Evolutionary conservation across 164 flowering plant genomes (phyloP).

Genomic region (Tetracentron sinense): DNA sequence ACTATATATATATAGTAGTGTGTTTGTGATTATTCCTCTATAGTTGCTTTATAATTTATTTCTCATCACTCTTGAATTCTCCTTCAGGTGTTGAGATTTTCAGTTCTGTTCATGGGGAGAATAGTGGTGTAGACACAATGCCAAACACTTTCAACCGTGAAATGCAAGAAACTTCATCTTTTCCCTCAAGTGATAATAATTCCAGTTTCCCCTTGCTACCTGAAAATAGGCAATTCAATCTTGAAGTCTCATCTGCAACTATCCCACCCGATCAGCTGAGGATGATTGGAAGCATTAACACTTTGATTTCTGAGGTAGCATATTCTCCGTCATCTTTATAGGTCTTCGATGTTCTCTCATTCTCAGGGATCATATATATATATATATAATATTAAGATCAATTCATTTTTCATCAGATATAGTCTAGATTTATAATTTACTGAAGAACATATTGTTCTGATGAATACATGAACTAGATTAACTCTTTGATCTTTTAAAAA

Average conservation of each 20-base stretch:
- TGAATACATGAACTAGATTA: no score
- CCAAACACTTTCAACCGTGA: constrained; percentile 14
- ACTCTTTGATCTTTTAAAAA: no score
- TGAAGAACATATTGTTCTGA: background rate
- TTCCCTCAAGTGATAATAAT: constrained; percentile 9
- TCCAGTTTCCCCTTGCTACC: constrained; percentile 20
- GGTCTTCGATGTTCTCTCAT: background rate
- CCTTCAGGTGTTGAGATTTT: constrained; percentile 12
- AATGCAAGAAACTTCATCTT: constrained; percentile 9
- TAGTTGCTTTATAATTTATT: background rate
- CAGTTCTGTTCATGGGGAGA: constrained; percentile 13
- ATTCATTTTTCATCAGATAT: background rate
- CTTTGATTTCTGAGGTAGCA: constrained; percentile 79
- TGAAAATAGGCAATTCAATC: constrained; percentile 27
- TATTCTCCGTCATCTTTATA: background rate
- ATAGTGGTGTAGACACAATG: constrained; percentile 17
- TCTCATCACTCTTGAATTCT: background rate
- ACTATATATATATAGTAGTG: no score
- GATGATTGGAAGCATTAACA: constrained; percentile 65
- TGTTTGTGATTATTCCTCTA: no score
- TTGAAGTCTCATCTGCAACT: constrained; percentile 35
- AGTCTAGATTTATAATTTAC: background rate
- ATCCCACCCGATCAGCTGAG: constrained; percentile 80
- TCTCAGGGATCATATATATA: no score
- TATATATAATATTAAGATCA: no score